A percentile compares a stretch with the other conserved stretches of the same genome.
Conservation (phyloP, 495 filamentous ascomycete species). For the Lophium mytilinum region DNA sequence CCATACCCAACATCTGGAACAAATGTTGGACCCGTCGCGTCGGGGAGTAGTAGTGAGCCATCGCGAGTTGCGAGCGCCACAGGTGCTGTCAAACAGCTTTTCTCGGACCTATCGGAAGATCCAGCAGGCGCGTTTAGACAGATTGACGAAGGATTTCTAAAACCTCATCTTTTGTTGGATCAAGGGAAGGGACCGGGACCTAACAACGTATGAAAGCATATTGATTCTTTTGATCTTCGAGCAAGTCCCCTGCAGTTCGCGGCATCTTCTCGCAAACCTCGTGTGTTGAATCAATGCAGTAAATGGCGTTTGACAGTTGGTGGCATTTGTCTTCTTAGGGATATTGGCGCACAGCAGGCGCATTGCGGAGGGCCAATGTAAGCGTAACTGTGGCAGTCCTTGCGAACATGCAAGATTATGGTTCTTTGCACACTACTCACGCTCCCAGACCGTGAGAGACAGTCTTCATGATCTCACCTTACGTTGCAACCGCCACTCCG, state of each 20-base stretch:
- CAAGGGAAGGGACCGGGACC: slow-evolving; percentile 40
- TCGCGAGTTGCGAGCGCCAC: slow-evolving; percentile 40
- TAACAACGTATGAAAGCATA: slow-evolving; percentile 14
- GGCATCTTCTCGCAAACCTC: neutral
- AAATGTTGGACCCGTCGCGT: slow-evolving; percentile 23
- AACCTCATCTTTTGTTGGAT: slow-evolving; percentile 84
- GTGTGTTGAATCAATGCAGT: neutral
- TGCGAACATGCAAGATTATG: neutral
- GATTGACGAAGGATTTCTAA: slow-evolving; percentile 93
- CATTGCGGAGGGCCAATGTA: neutral
- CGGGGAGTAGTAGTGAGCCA: slow-evolving; percentile 27
- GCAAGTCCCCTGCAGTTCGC: neutral
- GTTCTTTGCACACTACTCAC: neutral
- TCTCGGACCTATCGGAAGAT: slow-evolving; percentile 73
- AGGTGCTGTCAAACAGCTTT: slow-evolving; percentile 63
- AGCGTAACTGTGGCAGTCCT: no score
- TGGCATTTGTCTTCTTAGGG: neutral
- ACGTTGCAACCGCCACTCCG: no score
- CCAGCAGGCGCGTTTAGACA: slow-evolving; percentile 87
- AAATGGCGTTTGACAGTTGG: neutral
- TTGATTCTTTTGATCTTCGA: neutral
- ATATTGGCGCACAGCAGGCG: neutral
- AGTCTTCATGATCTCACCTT: neutral
- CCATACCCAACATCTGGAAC: slow-evolving; percentile 29
- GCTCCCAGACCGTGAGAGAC: neutral